phyloP scores from a whole-genome alignment of 352 stramenopile genomes.

The Aphanomyces invadans region DNA sequence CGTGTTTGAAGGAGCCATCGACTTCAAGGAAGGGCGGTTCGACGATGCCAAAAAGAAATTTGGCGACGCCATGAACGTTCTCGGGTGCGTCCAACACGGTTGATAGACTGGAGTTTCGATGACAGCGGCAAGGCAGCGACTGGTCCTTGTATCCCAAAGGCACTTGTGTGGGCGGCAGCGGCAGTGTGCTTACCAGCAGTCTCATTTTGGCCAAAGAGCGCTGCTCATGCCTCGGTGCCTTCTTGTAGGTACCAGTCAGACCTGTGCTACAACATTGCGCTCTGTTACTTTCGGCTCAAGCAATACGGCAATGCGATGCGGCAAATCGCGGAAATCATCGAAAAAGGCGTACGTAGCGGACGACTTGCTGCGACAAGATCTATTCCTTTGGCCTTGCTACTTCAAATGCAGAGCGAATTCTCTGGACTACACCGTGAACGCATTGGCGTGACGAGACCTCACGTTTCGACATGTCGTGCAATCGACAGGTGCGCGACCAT shows the following conservation, averaged over 20 bases:
- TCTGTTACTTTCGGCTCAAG: slow-evolving; percentile 92
- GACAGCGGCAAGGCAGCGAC: no score
- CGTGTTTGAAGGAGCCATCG: slow-evolving; percentile 73
- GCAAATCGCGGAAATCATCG: slow-evolving; percentile 91
- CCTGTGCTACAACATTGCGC: slow-evolving; percentile 92
- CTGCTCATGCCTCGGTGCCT: no score
- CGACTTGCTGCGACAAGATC: background rate
- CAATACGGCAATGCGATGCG: slow-evolving; percentile 89
- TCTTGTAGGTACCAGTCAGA: slow-evolving; percentile 81
- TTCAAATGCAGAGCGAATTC: no score
- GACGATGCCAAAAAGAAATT: slow-evolving; percentile 87
- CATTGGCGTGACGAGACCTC: no score
- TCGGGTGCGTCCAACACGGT: slow-evolving; percentile 37
- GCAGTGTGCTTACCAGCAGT: no score
- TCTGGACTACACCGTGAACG: no score
- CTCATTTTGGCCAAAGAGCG: no score
- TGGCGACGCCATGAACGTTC: slow-evolving; percentile 85
- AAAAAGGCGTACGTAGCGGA: slow-evolving; percentile 47
- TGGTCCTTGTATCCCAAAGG: no score
- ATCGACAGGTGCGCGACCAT: slow-evolving; percentile 60
- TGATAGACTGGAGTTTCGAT: background rate
- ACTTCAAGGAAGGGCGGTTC: slow-evolving; percentile 85
- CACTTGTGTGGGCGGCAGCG: no score
- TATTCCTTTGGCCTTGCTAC: no score
- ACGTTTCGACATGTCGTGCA: background rate